These are phyloP conservation scores for Candida corydali DNA, from an alignment of 805 yeast genomes.

Conservation along the genomic window DNA sequence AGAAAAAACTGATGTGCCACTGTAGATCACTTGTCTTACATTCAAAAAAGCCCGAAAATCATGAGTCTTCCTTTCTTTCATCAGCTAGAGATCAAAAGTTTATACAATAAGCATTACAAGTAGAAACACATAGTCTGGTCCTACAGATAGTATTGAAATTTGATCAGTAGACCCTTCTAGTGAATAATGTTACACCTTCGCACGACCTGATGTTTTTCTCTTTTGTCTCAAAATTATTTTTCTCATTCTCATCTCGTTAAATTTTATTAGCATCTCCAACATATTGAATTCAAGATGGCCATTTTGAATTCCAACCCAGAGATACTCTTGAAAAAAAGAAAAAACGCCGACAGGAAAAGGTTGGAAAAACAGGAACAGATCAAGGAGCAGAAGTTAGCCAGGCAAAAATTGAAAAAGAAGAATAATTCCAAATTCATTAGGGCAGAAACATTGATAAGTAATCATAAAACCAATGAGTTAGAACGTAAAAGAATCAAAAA, in stretches of 20 bases:
- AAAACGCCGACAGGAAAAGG: constrained; percentile 70
- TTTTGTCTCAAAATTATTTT: constrained; percentile 2
- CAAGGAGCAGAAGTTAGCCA: constrained; percentile 44
- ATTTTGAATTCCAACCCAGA: constrained; percentile 70
- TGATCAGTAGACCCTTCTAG: too few species aligned
- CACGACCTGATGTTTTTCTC: too few species aligned
- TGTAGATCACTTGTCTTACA: too few species aligned
- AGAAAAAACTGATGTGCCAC: too few species aligned
- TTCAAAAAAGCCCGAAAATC: too few species aligned
- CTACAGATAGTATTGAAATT: too few species aligned
- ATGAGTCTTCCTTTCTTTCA: too few species aligned
- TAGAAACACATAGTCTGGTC: too few species aligned
- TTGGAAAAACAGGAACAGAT: constrained; percentile 69
- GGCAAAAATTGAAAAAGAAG: constrained; percentile 38
- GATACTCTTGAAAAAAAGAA: constrained; percentile 71
- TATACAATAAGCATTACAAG: too few species aligned
- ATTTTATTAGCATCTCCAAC: too few species aligned
- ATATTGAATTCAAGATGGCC: constrained; percentile 36
- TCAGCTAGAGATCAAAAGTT: too few species aligned
- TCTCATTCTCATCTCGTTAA: constrained; percentile 8
- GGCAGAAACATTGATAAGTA: constrained; percentile 71
- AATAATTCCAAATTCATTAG: constrained; percentile 60
- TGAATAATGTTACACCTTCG: too few species aligned
- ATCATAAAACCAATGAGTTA: constrained; percentile 59
- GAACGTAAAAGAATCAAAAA: constrained; percentile 67